These are phyloP conservation scores for Neonothopanus nambi DNA, from an alignment of 1,284 basidiomycete genomes.

Conservation along the genomic window DNA sequence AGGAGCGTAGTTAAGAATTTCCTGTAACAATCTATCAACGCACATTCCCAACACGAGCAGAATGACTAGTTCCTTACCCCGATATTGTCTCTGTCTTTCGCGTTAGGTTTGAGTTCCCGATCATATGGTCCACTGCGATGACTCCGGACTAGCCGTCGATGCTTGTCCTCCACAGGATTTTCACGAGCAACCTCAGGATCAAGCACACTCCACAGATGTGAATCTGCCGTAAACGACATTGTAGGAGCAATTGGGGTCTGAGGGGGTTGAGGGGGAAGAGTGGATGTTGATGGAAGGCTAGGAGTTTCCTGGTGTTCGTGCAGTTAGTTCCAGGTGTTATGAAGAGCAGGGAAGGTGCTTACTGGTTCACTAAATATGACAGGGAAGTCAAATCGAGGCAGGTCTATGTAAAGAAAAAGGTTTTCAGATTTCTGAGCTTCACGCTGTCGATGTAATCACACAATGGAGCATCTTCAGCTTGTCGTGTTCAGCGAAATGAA, in stretches of 20 bases:
- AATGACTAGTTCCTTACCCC: constrained; percentile 55
- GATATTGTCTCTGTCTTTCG: constrained; percentile 91
- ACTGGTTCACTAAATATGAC: constrained; percentile 94
- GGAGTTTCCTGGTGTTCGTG: constrained; percentile 33
- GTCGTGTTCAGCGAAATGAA: no score
- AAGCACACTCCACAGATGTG: constrained; percentile 83
- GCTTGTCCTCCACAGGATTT: constrained; percentile 97
- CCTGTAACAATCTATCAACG: constrained; percentile 44
- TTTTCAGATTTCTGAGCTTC: constrained; percentile 89
- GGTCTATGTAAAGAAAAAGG: constrained; percentile 91
- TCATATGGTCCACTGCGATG: constrained; percentile 95
- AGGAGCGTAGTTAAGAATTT: constrained; percentile 89
- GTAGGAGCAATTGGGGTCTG: constrained; percentile 36
- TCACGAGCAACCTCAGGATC: constrained; percentile 91
- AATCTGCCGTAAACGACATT: constrained; percentile 56
- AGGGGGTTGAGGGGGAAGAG: constrained; percentile 25
- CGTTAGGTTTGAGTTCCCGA: constrained; percentile 94
- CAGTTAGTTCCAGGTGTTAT: constrained; percentile 3
- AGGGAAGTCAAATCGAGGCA: constrained; percentile 97
- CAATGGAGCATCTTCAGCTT: background rate
- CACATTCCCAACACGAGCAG: background rate
- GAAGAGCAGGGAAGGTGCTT: constrained; percentile 23
- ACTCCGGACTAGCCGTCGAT: constrained; percentile 90
- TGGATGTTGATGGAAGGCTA: constrained; percentile 38
- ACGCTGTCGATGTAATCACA: constrained; percentile 45